Percentiles rank a stretch among this genome's conserved stretches.
Evolutionary conservation across 768 basidiomycete genomes (phyloP).

Genomic region (Boletus bicolor): DNA sequence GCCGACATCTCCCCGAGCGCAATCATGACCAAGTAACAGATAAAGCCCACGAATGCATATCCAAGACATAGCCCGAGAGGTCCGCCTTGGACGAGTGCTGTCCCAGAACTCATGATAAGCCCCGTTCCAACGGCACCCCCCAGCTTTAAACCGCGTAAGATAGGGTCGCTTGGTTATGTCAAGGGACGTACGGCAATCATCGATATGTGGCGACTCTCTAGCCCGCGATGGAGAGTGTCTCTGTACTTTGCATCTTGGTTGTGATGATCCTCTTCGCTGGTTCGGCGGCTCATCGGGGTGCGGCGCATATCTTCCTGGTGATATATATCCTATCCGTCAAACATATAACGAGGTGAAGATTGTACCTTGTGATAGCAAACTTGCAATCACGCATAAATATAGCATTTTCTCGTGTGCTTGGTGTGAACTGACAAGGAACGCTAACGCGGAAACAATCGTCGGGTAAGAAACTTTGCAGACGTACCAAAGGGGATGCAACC

Average conservation of each 20-base stretch:
- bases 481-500: not conserved
- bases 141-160: slow-evolving; percentile 27
- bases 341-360: not conserved
- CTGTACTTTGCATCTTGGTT: slow-evolving; percentile 24
- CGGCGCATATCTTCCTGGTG: not conserved
- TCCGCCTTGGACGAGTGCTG: slow-evolving; percentile 55
- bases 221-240: slow-evolving; percentile 43
- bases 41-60: slow-evolving; percentile 49
- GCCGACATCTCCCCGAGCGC: slow-evolving; percentile 39
- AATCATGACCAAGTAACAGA: slow-evolving; percentile 63
- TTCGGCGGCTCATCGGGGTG: not conserved
- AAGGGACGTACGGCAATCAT: slow-evolving; percentile 50
- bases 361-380: not conserved
- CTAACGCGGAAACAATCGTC: not conserved
- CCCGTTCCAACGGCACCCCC: slow-evolving; percentile 57
- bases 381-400: not conserved
- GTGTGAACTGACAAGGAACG: not conserved
- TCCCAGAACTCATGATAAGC: slow-evolving; percentile 58
- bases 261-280: slow-evolving; percentile 19
- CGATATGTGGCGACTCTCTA: slow-evolving; percentile 54
- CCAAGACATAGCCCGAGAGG: slow-evolving; percentile 49
- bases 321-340: not conserved
- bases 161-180: not conserved
- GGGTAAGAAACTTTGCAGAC: not conserved
- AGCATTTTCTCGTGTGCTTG: not conserved